phyloP scores from a whole-genome alignment of 441 rosid species.

The Pelargonium cotyledonis region DNA sequence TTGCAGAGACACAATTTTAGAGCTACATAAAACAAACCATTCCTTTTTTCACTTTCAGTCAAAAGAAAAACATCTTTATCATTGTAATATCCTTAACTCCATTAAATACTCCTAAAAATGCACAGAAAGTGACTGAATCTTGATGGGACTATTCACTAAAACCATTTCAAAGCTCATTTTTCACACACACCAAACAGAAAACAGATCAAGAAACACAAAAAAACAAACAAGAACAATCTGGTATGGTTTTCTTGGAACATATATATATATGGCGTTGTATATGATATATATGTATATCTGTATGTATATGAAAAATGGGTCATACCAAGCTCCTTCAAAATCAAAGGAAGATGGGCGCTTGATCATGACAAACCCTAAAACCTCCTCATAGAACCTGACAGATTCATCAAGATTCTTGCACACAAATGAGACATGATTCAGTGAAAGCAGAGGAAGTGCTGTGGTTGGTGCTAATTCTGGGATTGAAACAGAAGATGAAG shows the following conservation, averaged over 20 bases:
- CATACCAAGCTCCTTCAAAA: conserved; percentile 26
- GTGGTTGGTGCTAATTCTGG: neutral
- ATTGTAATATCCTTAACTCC: neutral
- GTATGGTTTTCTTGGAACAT: neutral
- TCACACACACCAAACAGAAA: neutral
- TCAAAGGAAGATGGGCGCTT: conserved; percentile 21
- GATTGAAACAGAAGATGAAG: neutral
- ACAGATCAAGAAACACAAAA: neutral
- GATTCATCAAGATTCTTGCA: conserved; percentile 15
- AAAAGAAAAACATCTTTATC: neutral
- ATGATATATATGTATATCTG: neutral
- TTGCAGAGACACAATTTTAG: neutral
- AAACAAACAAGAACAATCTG: neutral
- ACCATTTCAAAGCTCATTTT: neutral
- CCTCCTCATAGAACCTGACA: conserved; percentile 18
- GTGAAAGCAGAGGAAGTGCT: conserved; percentile 9
- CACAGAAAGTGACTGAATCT: neutral
- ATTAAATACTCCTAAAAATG: neutral
- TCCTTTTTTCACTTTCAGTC: neutral
- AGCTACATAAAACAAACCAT: neutral
- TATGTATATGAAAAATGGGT: neutral
- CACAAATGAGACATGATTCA: conserved; percentile 19
- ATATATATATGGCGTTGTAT: neutral
- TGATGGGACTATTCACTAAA: neutral
- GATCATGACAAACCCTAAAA: conserved; percentile 20